Conservation (phyloP, 495 filamentous ascomycete species). For the Pseudevernia furfuracea region DNA sequence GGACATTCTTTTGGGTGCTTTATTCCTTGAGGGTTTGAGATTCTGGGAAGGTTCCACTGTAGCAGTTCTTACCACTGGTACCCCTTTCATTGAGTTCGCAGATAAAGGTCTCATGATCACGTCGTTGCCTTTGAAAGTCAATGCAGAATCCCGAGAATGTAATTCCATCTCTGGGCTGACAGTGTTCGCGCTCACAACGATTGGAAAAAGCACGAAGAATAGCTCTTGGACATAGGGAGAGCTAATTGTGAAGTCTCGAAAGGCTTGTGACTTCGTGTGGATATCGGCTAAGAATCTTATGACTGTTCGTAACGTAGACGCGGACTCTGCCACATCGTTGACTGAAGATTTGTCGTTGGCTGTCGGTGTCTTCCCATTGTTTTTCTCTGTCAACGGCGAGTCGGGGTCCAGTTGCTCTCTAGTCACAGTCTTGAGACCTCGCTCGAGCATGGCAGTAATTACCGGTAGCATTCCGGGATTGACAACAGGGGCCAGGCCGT, state of each 20-base stretch:
- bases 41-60: conserved; percentile 46
- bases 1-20: conserved; percentile 63
- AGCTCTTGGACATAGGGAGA: conserved; percentile 75
- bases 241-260: conserved; percentile 69
- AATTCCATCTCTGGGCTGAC: conserved; percentile 77
- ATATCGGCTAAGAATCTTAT: conserved; percentile 73
- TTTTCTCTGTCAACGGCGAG: conserved; percentile 37
- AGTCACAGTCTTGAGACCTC: conserved; percentile 61
- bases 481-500: conserved; percentile 51
- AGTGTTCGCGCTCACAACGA: conserved; percentile 74
- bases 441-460: conserved; percentile 81
- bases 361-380: conserved; percentile 10
- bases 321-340: conserved; percentile 19
- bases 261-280: conserved; percentile 61
- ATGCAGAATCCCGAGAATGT: conserved; percentile 63
- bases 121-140: conserved; percentile 80
- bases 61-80: conserved; percentile 65
- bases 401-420: conserved; percentile 52
- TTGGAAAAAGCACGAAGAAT: conserved; percentile 70
- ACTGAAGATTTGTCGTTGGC: neutral
- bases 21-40: conserved; percentile 41
- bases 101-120: conserved; percentile 71
- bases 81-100: conserved; percentile 40
- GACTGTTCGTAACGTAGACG: conserved; percentile 56
- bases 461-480: conserved; percentile 75